Base-by-base conservation (phyloP, 177 flowering plant species). In the Telopea speciosissima region DNA sequence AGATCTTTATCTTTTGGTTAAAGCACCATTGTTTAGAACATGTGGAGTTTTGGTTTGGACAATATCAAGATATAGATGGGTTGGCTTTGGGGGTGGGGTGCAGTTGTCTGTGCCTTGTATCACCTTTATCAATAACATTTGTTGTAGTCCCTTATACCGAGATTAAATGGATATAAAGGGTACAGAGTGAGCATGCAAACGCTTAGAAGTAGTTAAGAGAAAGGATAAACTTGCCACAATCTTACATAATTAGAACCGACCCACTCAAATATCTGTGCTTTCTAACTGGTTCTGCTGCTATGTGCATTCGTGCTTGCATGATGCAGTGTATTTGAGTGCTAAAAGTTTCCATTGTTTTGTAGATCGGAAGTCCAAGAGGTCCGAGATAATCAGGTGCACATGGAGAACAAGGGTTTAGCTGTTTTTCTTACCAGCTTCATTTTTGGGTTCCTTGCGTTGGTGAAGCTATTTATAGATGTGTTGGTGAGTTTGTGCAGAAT, bases 331-430 rank as follows among this genome's bases (percentile, higher is more conserved):
- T 52, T 8, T 65, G 59, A 14, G 22, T 25, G 40, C 69, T 72
- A 42, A 75, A 45, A 24, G 31, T 3, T 59, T 59, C 14, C 19
- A 13, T n/a, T 58, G 62, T 44, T 63, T 73, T 80, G 88, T 97
- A 94, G 99, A 80, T 84, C 69, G 54, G 88, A 86, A 75, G 85
- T 94, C 9, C 84, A 84, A 69, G 79, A 72, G 70, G 85, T 89
- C 16, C 63, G 13, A 68, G 78, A 74, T 67, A 81, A 82, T 73
- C 97, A 89, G 62, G 62, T 52, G 26, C 76, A 79, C 60, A 77
- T 91, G 88, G 96, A 89, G 81, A 87, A 86, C 56, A 91, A 89
- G 83, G 88, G 90, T 42, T 63, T 86, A 33, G 79, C 71, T 3
- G 77, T 89, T 13, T 83, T 94, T 76, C 71, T 89, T 68, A 63